Evolutionary conservation across 257 asterid species (phyloP).

Genomic region (Fraxinus quadrangulata): DNA sequence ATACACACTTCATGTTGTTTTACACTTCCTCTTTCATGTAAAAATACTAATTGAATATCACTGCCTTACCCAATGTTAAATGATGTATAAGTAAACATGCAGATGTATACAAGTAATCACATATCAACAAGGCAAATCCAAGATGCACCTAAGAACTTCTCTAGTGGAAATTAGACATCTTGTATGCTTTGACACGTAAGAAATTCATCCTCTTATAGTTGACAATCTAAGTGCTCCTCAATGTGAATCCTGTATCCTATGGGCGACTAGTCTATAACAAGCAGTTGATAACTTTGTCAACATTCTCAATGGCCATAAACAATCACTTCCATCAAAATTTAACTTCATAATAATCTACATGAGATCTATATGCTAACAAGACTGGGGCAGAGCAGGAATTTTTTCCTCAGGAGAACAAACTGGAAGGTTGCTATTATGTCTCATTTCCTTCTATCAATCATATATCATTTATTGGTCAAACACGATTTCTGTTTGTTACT

Average conservation of each 20-base stretch:
- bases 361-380: not conserved
- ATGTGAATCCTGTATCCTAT: too few relatives aligned
- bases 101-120: too few relatives aligned
- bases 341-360: not conserved
- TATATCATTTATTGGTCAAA: not conserved
- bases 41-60: not conserved
- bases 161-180: too few relatives aligned
- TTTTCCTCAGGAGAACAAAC: not conserved
- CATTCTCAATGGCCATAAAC: not conserved
- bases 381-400: not conserved
- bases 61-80: not conserved
- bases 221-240: not conserved
- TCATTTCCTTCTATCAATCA: not conserved
- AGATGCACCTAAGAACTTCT: too few relatives aligned
- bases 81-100: constrained; percentile 8
- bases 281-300: too few relatives aligned
- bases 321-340: not conserved
- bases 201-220: constrained; percentile 8
- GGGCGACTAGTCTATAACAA: too few relatives aligned
- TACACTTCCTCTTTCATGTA: not conserved
- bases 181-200: too few relatives aligned
- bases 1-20: not conserved
- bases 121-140: too few relatives aligned
- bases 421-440: not conserved
- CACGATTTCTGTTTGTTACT: too few relatives aligned